phyloP scores from a whole-genome alignment of 1,139 yeast species.

The Saccharomyces hybrid region DNA sequence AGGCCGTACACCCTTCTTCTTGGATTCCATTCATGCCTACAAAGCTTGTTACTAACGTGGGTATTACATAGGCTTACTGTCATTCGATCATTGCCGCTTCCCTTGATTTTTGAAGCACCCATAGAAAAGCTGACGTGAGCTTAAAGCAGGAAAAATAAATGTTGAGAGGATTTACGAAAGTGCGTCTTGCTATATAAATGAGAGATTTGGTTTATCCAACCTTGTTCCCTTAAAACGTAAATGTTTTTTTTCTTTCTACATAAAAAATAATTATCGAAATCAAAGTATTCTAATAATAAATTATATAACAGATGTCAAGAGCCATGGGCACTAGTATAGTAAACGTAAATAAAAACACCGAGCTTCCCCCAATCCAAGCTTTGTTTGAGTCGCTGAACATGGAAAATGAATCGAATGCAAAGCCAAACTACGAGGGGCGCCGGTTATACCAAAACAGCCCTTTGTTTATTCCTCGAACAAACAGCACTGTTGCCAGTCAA shows the following conservation, averaged over 20 bases:
- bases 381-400: not conserved
- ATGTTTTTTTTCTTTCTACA: not conserved
- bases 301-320: not conserved
- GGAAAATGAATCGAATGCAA: not conserved
- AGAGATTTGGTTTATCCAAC: not conserved
- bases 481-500: not conserved
- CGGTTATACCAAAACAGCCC: not conserved
- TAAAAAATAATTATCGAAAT: not conserved
- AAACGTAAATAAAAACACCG: not conserved
- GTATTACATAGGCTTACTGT: too few relatives aligned
- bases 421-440: not conserved
- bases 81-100: not conserved
- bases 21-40: not conserved
- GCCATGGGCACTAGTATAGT: not conserved
- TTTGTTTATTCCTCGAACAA: not conserved
- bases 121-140: not conserved
- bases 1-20: not conserved
- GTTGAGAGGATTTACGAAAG: not conserved
- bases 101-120: not conserved
- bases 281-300: not conserved
- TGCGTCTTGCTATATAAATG: not conserved
- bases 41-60: not conserved
- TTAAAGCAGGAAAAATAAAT: not conserved
- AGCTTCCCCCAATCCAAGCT: not conserved
- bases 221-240: not conserved